Percentiles rank a stretch among this genome's conserved stretches.
These are phyloP conservation scores for Solanum aculeatissimum DNA, from an alignment of 305 asterid genomes.

Conservation along the genomic window DNA sequence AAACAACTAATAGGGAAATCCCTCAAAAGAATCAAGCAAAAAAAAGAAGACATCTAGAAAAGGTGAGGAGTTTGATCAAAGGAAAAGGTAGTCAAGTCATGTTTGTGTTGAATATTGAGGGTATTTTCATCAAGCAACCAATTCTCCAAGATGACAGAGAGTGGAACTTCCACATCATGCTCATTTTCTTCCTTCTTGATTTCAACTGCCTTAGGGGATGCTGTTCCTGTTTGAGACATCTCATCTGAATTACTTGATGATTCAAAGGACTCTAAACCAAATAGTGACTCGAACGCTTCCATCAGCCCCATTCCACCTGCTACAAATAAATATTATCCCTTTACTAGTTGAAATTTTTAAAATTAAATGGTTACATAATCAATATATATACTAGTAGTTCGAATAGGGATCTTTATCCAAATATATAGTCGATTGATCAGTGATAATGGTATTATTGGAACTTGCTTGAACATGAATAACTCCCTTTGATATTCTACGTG, in stretches of 20 bases:
- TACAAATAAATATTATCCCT: not conserved
- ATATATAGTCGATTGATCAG: too few species aligned
- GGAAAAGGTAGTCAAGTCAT: not conserved
- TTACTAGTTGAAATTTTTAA: too few species aligned
- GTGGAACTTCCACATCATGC: conserved; percentile 1
- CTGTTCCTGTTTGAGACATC: conserved; percentile 37
- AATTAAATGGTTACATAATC: too few species aligned
- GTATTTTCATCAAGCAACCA: conserved; percentile 50
- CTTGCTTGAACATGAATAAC: too few species aligned
- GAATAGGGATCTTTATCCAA: too few species aligned
- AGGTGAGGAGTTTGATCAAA: conserved; percentile 15
- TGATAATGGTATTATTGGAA: too few species aligned
- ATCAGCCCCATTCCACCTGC: not conserved
- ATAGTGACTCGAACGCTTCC: conserved; percentile 37
- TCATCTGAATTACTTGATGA: conserved; percentile 24
- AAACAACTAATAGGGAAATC: not conserved
- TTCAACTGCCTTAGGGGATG: conserved; percentile 19
- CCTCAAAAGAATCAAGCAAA: not conserved
- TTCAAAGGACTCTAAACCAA: conserved; percentile 48
- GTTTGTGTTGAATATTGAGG: not conserved
- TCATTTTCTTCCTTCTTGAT: not conserved
- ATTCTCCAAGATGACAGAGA: conserved; percentile 42
- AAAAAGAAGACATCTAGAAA: conserved; percentile 12
- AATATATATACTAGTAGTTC: too few species aligned
- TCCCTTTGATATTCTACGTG: too few species aligned